Conservation (phyloP, 306 rosid genomes). For the Adenanthera pavonina region DNA sequence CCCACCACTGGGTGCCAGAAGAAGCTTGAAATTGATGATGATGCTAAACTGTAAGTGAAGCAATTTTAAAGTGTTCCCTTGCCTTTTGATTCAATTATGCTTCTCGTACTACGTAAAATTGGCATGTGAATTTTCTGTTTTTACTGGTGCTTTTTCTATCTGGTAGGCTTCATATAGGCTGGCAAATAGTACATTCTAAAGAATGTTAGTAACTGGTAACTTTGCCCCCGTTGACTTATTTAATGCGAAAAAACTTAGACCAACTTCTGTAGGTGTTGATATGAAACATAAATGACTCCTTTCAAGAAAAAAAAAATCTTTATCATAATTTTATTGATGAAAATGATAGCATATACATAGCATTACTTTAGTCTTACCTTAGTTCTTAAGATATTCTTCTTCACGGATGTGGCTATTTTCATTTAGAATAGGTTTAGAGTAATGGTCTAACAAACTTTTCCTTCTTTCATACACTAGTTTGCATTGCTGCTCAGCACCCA, state of each 20-base stretch:
- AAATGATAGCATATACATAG: not conserved
- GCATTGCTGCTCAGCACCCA: no score
- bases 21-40: constrained; percentile 55
- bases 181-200: not conserved
- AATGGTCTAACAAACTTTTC: no score
- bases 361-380: not conserved
- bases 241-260: not conserved
- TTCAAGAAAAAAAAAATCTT: not conserved
- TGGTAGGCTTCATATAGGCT: not conserved
- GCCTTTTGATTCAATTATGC: not conserved
- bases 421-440: not conserved
- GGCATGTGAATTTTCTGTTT: not conserved
- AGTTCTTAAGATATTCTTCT: not conserved
- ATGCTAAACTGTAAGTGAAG: constrained; percentile 40
- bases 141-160: not conserved
- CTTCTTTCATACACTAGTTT: no score
- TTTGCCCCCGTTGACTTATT: not conserved
- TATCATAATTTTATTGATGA: not conserved
- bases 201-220: not conserved
- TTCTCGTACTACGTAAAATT: not conserved
- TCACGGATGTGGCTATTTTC: not conserved
- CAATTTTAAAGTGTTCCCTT: not conserved
- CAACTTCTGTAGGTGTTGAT: not conserved
- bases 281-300: not conserved
- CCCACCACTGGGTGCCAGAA: constrained; percentile 60